Conservation (phyloP, 1,139 yeast species). For the Torulaspora globosa region DNA sequence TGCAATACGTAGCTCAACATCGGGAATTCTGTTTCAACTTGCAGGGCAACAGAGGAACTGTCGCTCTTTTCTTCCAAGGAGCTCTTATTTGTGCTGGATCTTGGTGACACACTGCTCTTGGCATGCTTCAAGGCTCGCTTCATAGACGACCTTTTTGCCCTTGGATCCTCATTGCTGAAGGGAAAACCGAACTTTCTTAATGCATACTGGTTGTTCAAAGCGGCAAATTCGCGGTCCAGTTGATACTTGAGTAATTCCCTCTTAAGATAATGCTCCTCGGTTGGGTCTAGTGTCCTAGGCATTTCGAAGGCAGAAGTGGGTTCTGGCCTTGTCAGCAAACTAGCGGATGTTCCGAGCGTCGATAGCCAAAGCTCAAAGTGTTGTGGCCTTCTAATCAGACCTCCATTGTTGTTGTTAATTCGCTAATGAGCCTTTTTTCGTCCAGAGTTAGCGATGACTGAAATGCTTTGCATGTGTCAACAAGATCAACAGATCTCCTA, state of each 20-base stretch:
- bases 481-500: not conserved
- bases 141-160: constrained; percentile 8
- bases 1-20: constrained; percentile 61
- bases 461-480: not conserved
- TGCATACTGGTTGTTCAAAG: constrained; percentile 55
- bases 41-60: not conserved
- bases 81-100: constrained; percentile 6
- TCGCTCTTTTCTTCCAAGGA: not conserved
- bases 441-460: not conserved
- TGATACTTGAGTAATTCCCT: constrained; percentile 66
- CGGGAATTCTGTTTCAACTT: constrained; percentile 49
- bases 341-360: not conserved
- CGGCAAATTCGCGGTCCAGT: constrained; percentile 56
- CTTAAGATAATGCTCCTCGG: constrained; percentile 80
- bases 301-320: constrained; percentile 3
- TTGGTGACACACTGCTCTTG: constrained; percentile 3
- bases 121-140: constrained; percentile 12
- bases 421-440: not conserved
- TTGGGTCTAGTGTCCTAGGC: constrained; percentile 41
- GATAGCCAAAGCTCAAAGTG: not conserved
- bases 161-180: constrained; percentile 44
- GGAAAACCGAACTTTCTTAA: constrained; percentile 71
- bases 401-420: not conserved
- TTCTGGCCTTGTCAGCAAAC: too few relatives aligned
- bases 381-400: not conserved